Evolutionary conservation across 1,284 basidiomycete species (phyloP).

Genomic region (Pascua sp.): DNA sequence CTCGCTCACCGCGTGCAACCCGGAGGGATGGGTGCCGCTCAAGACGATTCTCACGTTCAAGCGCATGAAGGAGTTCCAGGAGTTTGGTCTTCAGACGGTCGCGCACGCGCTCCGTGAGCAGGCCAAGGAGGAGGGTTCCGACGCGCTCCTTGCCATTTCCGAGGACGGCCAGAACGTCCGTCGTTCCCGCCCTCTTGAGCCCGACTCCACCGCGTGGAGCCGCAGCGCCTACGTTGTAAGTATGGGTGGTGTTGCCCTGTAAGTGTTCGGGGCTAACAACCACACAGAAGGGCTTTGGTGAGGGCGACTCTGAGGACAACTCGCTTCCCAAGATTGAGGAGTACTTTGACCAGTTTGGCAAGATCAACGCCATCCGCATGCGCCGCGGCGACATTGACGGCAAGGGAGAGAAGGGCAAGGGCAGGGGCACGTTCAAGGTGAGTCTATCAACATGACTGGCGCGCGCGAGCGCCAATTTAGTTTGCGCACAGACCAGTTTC

Average conservation of each 20-base stretch:
- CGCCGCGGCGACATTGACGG: slow-evolving; percentile 65
- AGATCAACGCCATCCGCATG: slow-evolving; percentile 71
- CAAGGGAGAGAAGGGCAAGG: slow-evolving; percentile 51
- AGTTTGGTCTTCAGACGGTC: slow-evolving; percentile 64
- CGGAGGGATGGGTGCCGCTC: slow-evolving; percentile 87
- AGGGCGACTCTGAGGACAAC: slow-evolving; percentile 57
- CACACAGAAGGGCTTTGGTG: slow-evolving; percentile 83
- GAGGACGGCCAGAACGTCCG: slow-evolving; percentile 70
- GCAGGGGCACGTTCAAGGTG: slow-evolving; percentile 76
- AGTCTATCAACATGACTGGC: slow-evolving; percentile 37
- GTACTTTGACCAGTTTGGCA: slow-evolving; percentile 80
- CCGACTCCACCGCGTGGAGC: slow-evolving; percentile 63
- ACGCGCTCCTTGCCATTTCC: slow-evolving; percentile 66
- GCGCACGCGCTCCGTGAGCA: slow-evolving; percentile 60
- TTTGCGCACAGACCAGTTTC: slow-evolving; percentile 6
- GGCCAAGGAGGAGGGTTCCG: slow-evolving; percentile 41
- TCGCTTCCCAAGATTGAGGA: slow-evolving; percentile 73
- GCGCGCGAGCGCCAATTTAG: background rate
- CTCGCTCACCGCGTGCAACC: slow-evolving; percentile 68
- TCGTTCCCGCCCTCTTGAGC: slow-evolving; percentile 65
- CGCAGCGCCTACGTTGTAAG: slow-evolving; percentile 78
- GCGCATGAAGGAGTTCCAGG: slow-evolving; percentile 75
- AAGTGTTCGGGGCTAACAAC: background rate
- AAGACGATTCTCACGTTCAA: slow-evolving; percentile 90
- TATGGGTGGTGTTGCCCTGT: slow-evolving; percentile 19